Percentiles rank a stretch among this genome's conserved stretches.
Conservation (phyloP, 805 yeast genomes). For the Lipomyces japonicus region DNA sequence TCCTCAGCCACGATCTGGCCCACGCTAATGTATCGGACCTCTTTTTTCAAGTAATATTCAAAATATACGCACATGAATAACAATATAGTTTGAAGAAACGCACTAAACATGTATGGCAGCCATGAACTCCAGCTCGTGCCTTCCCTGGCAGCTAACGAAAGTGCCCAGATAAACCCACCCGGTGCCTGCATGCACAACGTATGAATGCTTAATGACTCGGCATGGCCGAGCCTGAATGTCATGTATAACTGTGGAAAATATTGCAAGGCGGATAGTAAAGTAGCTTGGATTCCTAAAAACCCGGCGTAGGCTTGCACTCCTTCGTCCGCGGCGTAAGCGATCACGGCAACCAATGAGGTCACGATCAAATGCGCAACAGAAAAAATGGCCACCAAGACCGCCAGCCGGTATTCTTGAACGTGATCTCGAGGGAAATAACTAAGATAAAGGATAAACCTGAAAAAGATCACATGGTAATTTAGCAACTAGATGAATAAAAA, state of each 20-base stretch:
- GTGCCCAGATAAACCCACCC: conserved; percentile 79
- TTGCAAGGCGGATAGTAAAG: conserved; percentile 62
- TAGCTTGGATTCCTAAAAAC: conserved; percentile 60
- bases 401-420: conserved; percentile 4
- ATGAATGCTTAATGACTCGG: conserved; percentile 73
- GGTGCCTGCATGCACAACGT: conserved; percentile 89
- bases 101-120: conserved; percentile 74
- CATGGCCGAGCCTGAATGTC: conserved; percentile 63
- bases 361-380: conserved; percentile 37
- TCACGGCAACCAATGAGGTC: conserved; percentile 39
- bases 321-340: conserved; percentile 8
- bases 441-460: conserved; percentile 16
- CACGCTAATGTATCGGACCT: too few species aligned
- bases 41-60: too few species aligned
- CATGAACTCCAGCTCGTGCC: conserved; percentile 85
- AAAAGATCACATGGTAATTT: background rate
- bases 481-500: background rate
- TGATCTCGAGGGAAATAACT: conserved; percentile 16
- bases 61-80: conserved; percentile 60
- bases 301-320: conserved; percentile 41
- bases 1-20: background rate
- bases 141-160: conserved; percentile 63
- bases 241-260: conserved; percentile 77
- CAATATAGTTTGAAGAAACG: conserved; percentile 59
- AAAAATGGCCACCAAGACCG: conserved; percentile 37